phyloP scores from a whole-genome alignment of 345 rosid genomes.

The Eucalyptus pauciflora region DNA sequence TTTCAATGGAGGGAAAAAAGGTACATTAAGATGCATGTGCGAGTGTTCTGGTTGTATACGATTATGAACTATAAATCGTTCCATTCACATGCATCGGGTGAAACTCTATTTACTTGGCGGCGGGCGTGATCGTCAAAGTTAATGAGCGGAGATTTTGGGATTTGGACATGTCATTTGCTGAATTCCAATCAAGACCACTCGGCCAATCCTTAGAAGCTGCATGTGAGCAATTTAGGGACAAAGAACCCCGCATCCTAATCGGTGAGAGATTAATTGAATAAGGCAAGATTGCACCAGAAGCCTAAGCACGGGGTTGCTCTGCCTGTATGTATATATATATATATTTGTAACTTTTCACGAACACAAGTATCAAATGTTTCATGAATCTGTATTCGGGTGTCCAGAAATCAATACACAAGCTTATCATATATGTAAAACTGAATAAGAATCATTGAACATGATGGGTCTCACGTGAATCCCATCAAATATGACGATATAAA shows the following conservation, averaged over 20 bases:
- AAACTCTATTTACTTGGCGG: not conserved
- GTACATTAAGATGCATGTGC: not conserved
- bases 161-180: not conserved
- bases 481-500: not conserved
- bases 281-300: not conserved
- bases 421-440: rapidly evolving
- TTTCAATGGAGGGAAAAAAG: not conserved
- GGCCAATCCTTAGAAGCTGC: not conserved
- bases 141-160: not conserved
- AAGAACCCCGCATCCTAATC: not conserved
- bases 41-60: not conserved
- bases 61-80: not conserved
- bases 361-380: too few species aligned
- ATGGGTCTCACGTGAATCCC: rapidly evolving
- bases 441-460: not conserved
- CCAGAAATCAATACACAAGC: rapidly evolving
- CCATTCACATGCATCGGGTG: too few species aligned
- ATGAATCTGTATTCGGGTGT: rapidly evolving
- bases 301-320: not conserved
- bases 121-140: not conserved
- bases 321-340: not conserved
- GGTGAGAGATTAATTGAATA: not conserved
- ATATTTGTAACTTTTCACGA: too few species aligned
- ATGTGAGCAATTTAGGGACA: not conserved
- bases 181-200: not conserved